Evolutionary conservation across 805 yeast species (phyloP), one percentile per base, ranked within the genome.

Genomic region (Isabelozyma heimii): DNA sequence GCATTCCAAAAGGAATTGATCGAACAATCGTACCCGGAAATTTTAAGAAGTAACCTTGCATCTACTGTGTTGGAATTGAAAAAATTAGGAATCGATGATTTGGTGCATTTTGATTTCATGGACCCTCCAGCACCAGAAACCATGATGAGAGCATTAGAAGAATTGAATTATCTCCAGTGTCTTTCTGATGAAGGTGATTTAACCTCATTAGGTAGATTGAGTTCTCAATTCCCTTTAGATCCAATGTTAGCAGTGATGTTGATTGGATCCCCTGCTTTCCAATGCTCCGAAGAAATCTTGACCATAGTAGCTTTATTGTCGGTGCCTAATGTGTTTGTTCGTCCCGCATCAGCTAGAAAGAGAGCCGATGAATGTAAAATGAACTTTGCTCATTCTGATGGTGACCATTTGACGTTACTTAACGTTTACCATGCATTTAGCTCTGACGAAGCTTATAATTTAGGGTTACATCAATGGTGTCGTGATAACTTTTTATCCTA

Each of bases 51-150:
- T 51, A 92, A 92, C 70, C 79, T 92, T 62, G 85, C 97, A 5
- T 85, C 91, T 20, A 94, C 97, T 0, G 98, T 92, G 35, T 73
- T 92, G 54, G 96, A 94, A 66, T 77, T 92, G 68, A 94, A 94
- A 67, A 94, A 94, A 69, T 80, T 94, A 54, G 98, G 98, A 12
- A 81, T 92, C 54, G 96, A 94, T 64, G 98, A 92, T 71, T 81
- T 92, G 61, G 99, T 94, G 38, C 98, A 92, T 70, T 92, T 92
- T 63, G 99, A 94, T 67, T 92, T 94, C 65, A 92, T 92, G 96
- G 99, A 92, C 64, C 98, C 99, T 7, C 99, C 99, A 12, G 98
- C 98, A 2, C 99, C 99, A 8, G 99, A 92, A 69, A 94, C 99
- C 6, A 94, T 92, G 99, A 94, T 94, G 99, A 81, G 99, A 66